Conservation (phyloP, 1,139 yeast species). For the Taphrina pruni region DNA sequence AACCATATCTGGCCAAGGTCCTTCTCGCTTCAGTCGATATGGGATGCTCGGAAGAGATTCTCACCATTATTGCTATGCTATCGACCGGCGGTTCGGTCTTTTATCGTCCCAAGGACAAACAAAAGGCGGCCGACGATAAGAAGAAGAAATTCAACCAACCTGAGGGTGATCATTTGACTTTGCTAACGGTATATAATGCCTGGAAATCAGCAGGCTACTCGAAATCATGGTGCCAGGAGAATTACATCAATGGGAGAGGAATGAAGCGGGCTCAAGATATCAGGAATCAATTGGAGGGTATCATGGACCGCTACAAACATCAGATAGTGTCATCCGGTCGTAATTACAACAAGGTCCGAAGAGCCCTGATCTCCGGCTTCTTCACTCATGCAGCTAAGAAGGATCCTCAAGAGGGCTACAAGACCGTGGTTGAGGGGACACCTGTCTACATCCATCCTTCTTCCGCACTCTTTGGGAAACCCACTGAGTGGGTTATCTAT, state of each 20-base stretch:
- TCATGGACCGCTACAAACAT: conserved; percentile 64
- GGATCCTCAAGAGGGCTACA: conserved; percentile 77
- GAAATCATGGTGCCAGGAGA: conserved; percentile 78
- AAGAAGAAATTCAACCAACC: conserved; percentile 60
- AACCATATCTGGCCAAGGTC: conserved; percentile 85
- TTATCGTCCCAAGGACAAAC: conserved; percentile 81
- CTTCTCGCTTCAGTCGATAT: conserved; percentile 74
- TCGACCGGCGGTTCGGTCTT: conserved; percentile 79
- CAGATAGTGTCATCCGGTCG: conserved; percentile 66
- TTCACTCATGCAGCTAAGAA: conserved; percentile 84
- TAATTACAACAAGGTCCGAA: conserved; percentile 67
- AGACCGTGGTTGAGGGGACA: conserved; percentile 76
- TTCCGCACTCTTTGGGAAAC: conserved; percentile 74
- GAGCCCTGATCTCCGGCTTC: conserved; percentile 82
- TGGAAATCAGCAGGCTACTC: conserved; percentile 73
- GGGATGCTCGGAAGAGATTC: conserved; percentile 80
- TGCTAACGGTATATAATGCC: conserved; percentile 76
- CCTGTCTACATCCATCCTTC: conserved; percentile 89
- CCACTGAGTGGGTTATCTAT: conserved; percentile 79
- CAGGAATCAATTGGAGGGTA: conserved; percentile 67
- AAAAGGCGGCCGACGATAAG: conserved; percentile 74
- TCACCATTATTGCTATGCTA: conserved; percentile 88
- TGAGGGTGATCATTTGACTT: conserved; percentile 82
- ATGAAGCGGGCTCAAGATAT: conserved; percentile 80
- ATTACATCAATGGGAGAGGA: conserved; percentile 81